Evolutionary conservation across 805 yeast species (phyloP), one percentile per base, ranked within the genome.

Genomic region (Kodamaea leandrae): DNA sequence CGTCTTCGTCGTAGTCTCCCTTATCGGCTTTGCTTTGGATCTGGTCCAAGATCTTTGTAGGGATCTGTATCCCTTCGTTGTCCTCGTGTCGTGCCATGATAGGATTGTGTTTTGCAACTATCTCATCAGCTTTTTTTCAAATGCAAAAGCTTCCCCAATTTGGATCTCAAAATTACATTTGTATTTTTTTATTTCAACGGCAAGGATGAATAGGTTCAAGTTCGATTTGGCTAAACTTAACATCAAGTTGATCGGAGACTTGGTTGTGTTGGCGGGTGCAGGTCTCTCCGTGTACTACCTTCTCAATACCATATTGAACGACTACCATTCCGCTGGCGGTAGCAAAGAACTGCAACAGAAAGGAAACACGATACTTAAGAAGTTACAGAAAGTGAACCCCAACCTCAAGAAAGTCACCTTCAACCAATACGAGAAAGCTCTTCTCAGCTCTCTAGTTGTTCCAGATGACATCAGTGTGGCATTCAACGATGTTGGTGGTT

Each of bases 401-500:
- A 71, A 68, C 0, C 65, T 73, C 20, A 64, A 74, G 40, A 68
- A 68, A 26, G 57, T 82, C 7, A 74, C 70, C 6, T 68, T 86
- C 30, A 83, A 80, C 50, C 77, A 73, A 41, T 90, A 93, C 59
- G 99, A 93, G 58, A 77, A 78, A 46, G 69, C 78, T n/a, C 76
- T 93, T 2, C 64, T 93, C 43, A 80, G 84, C 10, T 80, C 85
- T 10, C 86, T 91, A 20, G 82, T 93, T 6, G 77, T 87, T 1
- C 96, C 98, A 0, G 82, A 80, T 2, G 97, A 89, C 44, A 86
- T 93, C 32, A 72, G 76, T 18, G 84, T 83, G 3, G 70, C 78
- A 9, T 93, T 93, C 59, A 72, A 70, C 24, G 96, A 90, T 57
- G 78, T 93, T 41, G 99, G 98, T 13, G 99, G 99, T 0, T 68